Base-by-base conservation (phyloP, 2,329 filamentous ascomycete species). In the Diaporthe ilicicola region DNA sequence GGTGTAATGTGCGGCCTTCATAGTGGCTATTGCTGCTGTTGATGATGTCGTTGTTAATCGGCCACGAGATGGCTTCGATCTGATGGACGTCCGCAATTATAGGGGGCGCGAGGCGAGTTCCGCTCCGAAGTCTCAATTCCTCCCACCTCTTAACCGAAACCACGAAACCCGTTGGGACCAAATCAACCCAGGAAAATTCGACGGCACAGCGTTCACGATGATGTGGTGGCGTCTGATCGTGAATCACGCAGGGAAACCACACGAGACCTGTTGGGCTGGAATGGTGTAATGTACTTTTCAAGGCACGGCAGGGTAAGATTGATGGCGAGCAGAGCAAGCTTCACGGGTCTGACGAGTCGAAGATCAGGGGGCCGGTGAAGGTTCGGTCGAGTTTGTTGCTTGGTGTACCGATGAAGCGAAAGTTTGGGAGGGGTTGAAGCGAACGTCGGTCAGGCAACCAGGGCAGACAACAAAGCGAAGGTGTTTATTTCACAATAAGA, bases 1-100 rank as follows among this genome's bases (percentile, higher is more conserved):
- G 75, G 88, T 80, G 75, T 84, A 76, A 54, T 85, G 83, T 73
- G 84, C 80, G 73, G 84, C 79, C 83, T 83, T 87, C 88, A 90
- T 90, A 64, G 74, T 82, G 62, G 54, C 46, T 70, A 59, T 34
- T 68, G 48, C 39, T 10, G 39, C 8, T 39, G 24, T 34, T 34
- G n/a, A n/a, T n/a, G n/a, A n/a, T n/a, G n/a, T n/a, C n/a, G n/a
- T 39, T 53, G 37, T 46, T 46, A 61, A 34, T 50, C 17, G 69
- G 62, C 68, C 62, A 51, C 71, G 55, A 37, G 13, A 27, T 51
- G 39, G 62, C 32, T 64, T 44, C 29, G 19, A 56, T 22, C 27
- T 10, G 9, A 46, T 19, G 34, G 39, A 48, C 50, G 53, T 39
- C 24, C 53, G 32, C 44, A 46, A 24, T 68, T 50, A 71, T 64